These are phyloP conservation scores for Alternaria sp. DNA, from an alignment of 2,329 filamentous ascomycete genomes.

Conservation along the genomic window DNA sequence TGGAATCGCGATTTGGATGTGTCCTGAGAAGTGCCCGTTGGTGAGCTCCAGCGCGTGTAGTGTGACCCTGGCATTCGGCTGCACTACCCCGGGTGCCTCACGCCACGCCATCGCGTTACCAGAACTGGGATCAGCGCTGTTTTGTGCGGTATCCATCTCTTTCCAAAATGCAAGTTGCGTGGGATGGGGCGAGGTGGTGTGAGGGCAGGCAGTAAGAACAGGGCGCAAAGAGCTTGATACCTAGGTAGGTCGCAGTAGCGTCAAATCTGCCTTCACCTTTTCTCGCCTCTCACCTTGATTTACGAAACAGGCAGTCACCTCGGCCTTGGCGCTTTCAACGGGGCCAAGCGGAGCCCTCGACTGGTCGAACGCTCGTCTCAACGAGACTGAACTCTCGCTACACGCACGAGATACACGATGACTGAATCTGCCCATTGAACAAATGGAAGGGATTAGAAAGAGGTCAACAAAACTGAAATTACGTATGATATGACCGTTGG, in stretches of 20 bases:
- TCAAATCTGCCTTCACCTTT: not conserved
- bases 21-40: rapidly evolving
- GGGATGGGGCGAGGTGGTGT: not conserved
- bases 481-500: too few relatives aligned
- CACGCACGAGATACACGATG: too few relatives aligned
- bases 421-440: too few relatives aligned
- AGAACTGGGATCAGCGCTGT: not conserved
- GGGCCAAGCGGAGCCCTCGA: not conserved
- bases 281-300: not conserved
- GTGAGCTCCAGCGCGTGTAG: not conserved
- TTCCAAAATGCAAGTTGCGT: not conserved
- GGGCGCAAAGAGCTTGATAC: not conserved
- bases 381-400: not conserved
- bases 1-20: not conserved
- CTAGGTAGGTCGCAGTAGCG: not conserved
- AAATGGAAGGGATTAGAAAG: too few relatives aligned
- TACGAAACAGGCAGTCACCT: not conserved
- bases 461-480: too few relatives aligned
- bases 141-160: not conserved
- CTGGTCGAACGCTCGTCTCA: not conserved
- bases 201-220: not conserved
- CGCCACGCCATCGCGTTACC: not conserved
- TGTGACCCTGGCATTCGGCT: not conserved
- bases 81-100: rapidly evolving
- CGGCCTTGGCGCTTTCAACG: not conserved